These are phyloP conservation scores for Vachellia pachyceras DNA, from an alignment of 306 rosid genomes.

Conservation along the genomic window DNA sequence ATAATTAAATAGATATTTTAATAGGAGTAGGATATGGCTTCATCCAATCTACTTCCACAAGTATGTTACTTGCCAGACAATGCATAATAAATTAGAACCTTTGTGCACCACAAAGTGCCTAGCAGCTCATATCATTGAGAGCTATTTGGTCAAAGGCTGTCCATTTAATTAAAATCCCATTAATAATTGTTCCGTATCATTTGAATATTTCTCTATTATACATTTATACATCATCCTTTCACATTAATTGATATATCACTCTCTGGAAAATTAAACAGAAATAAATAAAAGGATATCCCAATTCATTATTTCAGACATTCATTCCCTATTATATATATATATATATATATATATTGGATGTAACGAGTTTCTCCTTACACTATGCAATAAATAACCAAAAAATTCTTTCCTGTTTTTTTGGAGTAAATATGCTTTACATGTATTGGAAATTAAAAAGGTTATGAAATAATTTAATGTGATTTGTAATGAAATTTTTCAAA, in stretches of 20 bases:
- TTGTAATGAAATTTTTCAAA: background rate
- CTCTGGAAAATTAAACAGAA: background rate
- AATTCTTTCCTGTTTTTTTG: background rate
- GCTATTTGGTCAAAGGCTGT: constrained; percentile 33
- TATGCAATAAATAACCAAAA: constrained; percentile 21
- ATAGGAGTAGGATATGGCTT: background rate
- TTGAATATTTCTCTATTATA: background rate
- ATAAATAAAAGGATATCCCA: constrained; percentile 27
- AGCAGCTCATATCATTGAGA: constrained; percentile 16
- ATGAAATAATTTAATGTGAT: background rate
- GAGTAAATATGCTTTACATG: background rate
- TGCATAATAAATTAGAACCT: constrained; percentile 40
- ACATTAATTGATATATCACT: background rate
- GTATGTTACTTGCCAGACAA: constrained; percentile 29
- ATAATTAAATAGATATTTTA: constrained; percentile 25
- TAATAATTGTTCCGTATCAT: background rate
- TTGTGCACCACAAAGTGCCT: constrained; percentile 38
- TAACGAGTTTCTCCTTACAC: constrained; percentile 13
- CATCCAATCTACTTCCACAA: constrained; percentile 32
- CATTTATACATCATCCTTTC: background rate
- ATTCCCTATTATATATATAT: constrained; percentile 34
- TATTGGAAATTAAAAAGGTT: background rate
- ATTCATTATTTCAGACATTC: constrained; percentile 39
- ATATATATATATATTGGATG: constrained; percentile 23
- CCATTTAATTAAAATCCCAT: background rate